Percentiles rank a stretch among this genome's conserved stretches.
Conservation (phyloP, 148 eudicot species). For the Rheum nobile region DNA sequence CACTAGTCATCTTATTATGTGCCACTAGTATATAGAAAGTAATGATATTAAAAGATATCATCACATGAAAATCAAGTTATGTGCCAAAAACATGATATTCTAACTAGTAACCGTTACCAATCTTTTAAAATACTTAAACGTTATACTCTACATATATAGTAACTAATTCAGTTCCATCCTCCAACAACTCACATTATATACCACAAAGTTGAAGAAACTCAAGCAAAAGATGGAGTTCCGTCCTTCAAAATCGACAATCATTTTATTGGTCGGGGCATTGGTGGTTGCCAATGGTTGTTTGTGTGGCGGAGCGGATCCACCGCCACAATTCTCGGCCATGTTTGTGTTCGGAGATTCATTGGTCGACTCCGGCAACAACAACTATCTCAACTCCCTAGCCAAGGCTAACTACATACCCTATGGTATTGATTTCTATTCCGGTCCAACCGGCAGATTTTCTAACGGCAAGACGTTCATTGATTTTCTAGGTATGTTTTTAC, state of each 20-base stretch:
- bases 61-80: not conserved
- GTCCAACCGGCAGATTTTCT: conserved; percentile 71
- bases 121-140: not conserved
- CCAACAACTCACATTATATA: not conserved
- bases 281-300: conserved; percentile 9
- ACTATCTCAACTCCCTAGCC: conserved; percentile 42
- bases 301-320: not conserved
- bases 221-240: not conserved
- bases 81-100: not conserved
- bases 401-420: conserved; percentile 67
- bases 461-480: conserved; percentile 73
- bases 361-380: conserved; percentile 68
- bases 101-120: not conserved
- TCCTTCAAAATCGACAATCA: not conserved
- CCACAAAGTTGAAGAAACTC: not conserved
- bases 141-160: not conserved
- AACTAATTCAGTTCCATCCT: not conserved
- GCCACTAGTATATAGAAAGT: not conserved
- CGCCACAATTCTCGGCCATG: conserved; percentile 48
- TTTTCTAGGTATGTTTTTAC: conserved; percentile 29
- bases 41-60: not conserved
- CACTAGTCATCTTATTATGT: not conserved
- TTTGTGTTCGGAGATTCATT: conserved; percentile 76
- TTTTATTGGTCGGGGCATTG: not conserved
- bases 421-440: conserved; percentile 50